A percentile compares a stretch with the other conserved stretches of the same genome.
These are phyloP conservation scores for Ascochyta rabiei DNA, from an alignment of 2,329 filamentous ascomycete species.

Conservation along the genomic window DNA sequence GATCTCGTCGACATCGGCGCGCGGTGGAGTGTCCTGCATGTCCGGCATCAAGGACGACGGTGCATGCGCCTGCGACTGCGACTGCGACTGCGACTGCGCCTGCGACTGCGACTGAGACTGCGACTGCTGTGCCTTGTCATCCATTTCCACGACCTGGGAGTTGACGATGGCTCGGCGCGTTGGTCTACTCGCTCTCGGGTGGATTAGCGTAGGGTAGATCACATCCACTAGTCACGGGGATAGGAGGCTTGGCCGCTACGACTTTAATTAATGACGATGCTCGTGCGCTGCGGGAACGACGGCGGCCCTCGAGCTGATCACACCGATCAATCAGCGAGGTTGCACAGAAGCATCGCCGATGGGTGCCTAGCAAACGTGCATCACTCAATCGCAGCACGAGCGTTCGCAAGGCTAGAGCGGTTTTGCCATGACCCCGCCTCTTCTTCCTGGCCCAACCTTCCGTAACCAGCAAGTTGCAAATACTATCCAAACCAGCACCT, in stretches of 20 bases:
- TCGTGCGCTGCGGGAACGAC: conserved; percentile 11
- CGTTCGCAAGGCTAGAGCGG: background rate
- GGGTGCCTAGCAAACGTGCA: background rate
- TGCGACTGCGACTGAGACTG: conserved; percentile 33
- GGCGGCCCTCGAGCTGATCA: background rate
- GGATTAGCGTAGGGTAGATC: conserved; percentile 10
- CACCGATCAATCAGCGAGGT: conserved; percentile 15
- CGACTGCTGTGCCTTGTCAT: conserved; percentile 29
- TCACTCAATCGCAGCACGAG: background rate
- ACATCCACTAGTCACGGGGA: conserved; percentile 10
- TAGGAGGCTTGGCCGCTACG: conserved; percentile 10
- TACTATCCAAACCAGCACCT: background rate
- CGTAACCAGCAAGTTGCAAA: conserved; percentile 2
- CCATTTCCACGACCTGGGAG: conserved; percentile 30
- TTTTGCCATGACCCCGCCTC: background rate
- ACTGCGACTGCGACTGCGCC: conserved; percentile 26
- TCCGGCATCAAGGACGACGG: conserved; percentile 34
- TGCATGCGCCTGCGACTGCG: conserved; percentile 33
- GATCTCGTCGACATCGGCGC: conserved; percentile 57
- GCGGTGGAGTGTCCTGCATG: conserved; percentile 48
- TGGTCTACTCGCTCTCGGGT: conserved; percentile 9
- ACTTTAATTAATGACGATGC: conserved; percentile 1
- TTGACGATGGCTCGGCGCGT: conserved; percentile 21
- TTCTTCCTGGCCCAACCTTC: background rate
- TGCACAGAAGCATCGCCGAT: conserved; percentile 14